A percentile compares a stretch with the other conserved stretches of the same genome.
Conservation (phyloP, 1,139 yeast genomes). For the Eremothecium cymbalariae region DNA sequence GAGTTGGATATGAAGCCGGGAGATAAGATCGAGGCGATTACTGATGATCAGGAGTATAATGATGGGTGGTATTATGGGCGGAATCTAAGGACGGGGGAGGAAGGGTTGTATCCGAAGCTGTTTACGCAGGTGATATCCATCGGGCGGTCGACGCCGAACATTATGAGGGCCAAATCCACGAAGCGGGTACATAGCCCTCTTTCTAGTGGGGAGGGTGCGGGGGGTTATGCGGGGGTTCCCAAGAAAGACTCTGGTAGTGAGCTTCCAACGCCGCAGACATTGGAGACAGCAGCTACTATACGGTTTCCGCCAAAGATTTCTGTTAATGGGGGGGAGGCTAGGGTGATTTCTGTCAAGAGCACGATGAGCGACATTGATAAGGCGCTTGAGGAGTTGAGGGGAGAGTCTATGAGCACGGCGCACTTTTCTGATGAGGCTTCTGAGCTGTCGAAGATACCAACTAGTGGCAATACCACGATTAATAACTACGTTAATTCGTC, state of each 20-base stretch:
- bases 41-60: conserved; percentile 86
- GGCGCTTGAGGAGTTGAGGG: conserved; percentile 66
- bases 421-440: neutral
- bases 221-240: conserved; percentile 14
- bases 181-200: conserved; percentile 38
- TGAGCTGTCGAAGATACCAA: neutral
- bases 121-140: conserved; percentile 50
- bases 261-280: conserved; percentile 21
- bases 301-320: conserved; percentile 4
- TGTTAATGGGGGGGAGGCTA: conserved; percentile 9
- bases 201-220: conserved; percentile 15
- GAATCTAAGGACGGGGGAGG: conserved; percentile 58
- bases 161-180: conserved; percentile 49
- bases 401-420: conserved; percentile 18
- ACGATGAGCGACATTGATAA: conserved; percentile 78
- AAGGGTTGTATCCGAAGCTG: conserved; percentile 84
- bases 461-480: conserved; percentile 3
- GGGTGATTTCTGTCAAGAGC: conserved; percentile 40
- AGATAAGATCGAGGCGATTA: conserved; percentile 78
- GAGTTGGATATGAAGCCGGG: conserved; percentile 76
- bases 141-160: conserved; percentile 27
- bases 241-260: conserved; percentile 17
- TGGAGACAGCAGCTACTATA: conserved; percentile 20
- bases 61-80: conserved; percentile 99
- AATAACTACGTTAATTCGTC: conserved; percentile 6